phyloP scores from a whole-genome alignment of 108 stramenopile genomes.

The Skeletonema marinoi region DNA sequence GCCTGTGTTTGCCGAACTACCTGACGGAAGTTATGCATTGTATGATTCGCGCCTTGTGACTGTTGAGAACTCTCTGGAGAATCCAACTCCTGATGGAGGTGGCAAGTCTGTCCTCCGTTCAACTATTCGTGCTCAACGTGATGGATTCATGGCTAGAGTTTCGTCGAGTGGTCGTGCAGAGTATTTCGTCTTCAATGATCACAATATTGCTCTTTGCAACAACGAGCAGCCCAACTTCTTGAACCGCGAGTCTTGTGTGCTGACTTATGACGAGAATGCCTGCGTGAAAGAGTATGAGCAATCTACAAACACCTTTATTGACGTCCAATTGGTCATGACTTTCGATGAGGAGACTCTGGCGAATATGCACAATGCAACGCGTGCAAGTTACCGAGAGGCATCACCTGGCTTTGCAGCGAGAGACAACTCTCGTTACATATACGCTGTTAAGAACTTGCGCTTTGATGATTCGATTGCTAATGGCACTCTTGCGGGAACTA shows the following conservation, averaged over 20 bases:
- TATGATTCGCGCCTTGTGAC: slow-evolving; percentile 45
- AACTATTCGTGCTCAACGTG: slow-evolving; percentile 16
- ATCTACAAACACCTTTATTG: slow-evolving; percentile 1
- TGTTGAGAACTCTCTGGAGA: slow-evolving; percentile 39
- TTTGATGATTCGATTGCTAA: slow-evolving; percentile 36
- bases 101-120: slow-evolving; percentile 36
- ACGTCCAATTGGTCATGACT: slow-evolving; percentile 40
- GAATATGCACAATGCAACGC: slow-evolving; percentile 13
- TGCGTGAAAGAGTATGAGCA: slow-evolving; percentile 22
- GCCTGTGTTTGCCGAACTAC: slow-evolving; percentile 36
- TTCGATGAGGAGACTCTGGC: slow-evolving; percentile 37
- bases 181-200: slow-evolving; percentile 32
- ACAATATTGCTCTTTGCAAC: slow-evolving; percentile 45
- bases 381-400: slow-evolving; percentile 1
- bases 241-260: slow-evolving; percentile 35
- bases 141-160: slow-evolving; percentile 18
- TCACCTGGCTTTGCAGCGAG: not conserved
- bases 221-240: slow-evolving; percentile 48
- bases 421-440: slow-evolving; percentile 23
- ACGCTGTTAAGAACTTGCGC: slow-evolving; percentile 25
- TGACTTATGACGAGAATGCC: slow-evolving; percentile 35
- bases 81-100: slow-evolving; percentile 46
- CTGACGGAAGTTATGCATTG: slow-evolving; percentile 32
- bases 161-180: not conserved
- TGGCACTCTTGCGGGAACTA: slow-evolving; percentile 10